Base-by-base conservation (phyloP, 148 eudicot species). In the Arbutus unedo region DNA sequence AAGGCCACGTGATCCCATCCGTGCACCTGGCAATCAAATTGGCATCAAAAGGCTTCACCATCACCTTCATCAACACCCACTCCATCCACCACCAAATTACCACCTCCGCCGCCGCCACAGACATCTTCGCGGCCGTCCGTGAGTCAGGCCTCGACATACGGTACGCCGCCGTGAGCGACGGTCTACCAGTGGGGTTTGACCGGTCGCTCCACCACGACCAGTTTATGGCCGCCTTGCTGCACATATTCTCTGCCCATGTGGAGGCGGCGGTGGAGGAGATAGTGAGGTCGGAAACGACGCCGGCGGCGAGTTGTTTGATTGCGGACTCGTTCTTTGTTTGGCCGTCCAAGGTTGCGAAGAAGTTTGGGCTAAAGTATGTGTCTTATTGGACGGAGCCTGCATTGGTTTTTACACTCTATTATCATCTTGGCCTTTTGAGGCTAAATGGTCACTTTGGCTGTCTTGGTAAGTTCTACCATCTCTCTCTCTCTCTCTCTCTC, bases 311-410 rank as follows among this genome's bases (percentile, higher is more conserved):
- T 67, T 89, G 90, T 38, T 80, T 93, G 68, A 89, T 95, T 8
- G 91, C 90, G 6, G 98, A 95, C 75, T 87, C 98, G 7, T 91
- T 88, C 84, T 92, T 79, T 74, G 93, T 91, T 16, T 95, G 95
- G 95, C 90, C 91, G 8, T 83, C 90, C 3, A 86, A 82, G 79
- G 8, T 92, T 23, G 93, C 94, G 0, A 89, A 83, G 82, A 91
- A 85, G 84, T 89, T 86, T 84, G 92, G 91, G 78, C 80, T 93
- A 16, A 70, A 83, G 8, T 85, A 87, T 73, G 87, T 86, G 0
- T 91, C 94, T 15, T 95, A 88, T 82, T 95, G 97, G 97, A 92
- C 98, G 2, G 95, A 95, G 59, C 85, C 94, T 49, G 98, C 98
- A 9, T 54, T 90, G 76, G 91, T 93, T 47, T 92, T 93, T 19